Conservation (phyloP, 2,329 filamentous ascomycete genomes). For the Colletotrichum filicis region DNA sequence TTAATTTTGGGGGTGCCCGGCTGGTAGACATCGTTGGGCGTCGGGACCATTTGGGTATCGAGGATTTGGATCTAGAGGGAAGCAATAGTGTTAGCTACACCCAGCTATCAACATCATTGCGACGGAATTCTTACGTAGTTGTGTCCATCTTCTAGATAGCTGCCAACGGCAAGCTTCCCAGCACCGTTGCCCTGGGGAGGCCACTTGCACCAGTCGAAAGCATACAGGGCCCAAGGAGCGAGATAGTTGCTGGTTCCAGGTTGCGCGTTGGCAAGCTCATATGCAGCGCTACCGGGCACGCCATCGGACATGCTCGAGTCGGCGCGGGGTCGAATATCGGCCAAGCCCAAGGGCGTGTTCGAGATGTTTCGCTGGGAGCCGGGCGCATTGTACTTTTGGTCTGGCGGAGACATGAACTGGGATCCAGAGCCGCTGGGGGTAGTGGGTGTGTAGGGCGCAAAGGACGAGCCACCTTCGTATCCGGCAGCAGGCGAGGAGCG, state of each 20-base stretch:
- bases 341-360: slow-evolving; percentile 89
- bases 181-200: slow-evolving; percentile 81
- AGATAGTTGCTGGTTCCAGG: slow-evolving; percentile 90
- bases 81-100: slow-evolving; percentile 34
- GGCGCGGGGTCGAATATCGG: slow-evolving; percentile 89
- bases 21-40: slow-evolving; percentile 74
- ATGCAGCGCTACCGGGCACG: slow-evolving; percentile 68
- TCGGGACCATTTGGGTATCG: slow-evolving; percentile 82
- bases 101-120: not conserved
- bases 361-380: slow-evolving; percentile 73
- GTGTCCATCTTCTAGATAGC: slow-evolving; percentile 96
- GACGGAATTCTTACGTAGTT: slow-evolving; percentile 78
- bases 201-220: slow-evolving; percentile 99
- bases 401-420: slow-evolving; percentile 35
- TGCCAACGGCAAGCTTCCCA: slow-evolving; percentile 93
- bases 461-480: slow-evolving; percentile 64
- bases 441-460: slow-evolving; percentile 66
- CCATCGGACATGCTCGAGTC: slow-evolving; percentile 84
- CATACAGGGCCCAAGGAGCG: slow-evolving; percentile 94
- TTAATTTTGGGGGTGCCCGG: slow-evolving; percentile 79
- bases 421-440: slow-evolving; percentile 66
- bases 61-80: slow-evolving; percentile 88
- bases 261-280: slow-evolving; percentile 73
- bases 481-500: slow-evolving; percentile 80
- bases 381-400: slow-evolving; percentile 65